Evolutionary conservation across 2,329 filamentous ascomycete genomes (phyloP).

Genomic region (Penicillium psychrosexuale): DNA sequence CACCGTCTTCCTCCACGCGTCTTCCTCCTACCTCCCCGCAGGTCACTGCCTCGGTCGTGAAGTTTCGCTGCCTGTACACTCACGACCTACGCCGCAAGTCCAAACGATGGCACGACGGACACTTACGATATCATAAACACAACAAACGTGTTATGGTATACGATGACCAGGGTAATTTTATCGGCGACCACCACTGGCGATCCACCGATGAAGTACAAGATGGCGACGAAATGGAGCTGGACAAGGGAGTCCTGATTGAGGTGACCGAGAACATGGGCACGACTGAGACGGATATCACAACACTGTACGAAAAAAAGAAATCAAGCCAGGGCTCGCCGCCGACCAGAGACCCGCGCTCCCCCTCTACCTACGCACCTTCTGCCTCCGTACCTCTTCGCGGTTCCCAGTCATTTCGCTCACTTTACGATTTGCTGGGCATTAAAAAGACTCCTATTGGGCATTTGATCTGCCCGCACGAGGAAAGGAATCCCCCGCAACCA

Average conservation of each 20-base stretch:
- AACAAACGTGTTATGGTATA: conserved; percentile 90
- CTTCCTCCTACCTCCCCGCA: conserved; percentile 48
- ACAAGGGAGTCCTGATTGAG: conserved; percentile 74
- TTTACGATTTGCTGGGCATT: conserved; percentile 64
- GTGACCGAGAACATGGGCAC: conserved; percentile 72
- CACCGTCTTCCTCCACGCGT: conserved; percentile 24
- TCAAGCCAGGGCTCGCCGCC: conserved; percentile 30
- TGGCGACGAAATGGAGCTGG: conserved; percentile 77
- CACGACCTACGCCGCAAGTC: conserved; percentile 81
- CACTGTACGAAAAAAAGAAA: conserved; percentile 68
- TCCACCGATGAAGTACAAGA: conserved; percentile 66
- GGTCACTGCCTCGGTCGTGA: conserved; percentile 71
- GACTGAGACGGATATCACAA: conserved; percentile 73
- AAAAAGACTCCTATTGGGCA: conserved; percentile 63
- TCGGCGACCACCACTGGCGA: conserved; percentile 82
- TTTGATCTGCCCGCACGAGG: conserved; percentile 66
- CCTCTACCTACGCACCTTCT: conserved; percentile 18
- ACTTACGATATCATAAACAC: conserved; percentile 82
- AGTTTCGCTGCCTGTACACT: conserved; percentile 83
- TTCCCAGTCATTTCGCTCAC: conserved; percentile 52
- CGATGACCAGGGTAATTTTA: conserved; percentile 72
- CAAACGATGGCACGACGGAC: conserved; percentile 92
- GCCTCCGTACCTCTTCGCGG: conserved; percentile 18
- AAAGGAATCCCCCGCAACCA: conserved; percentile 17
- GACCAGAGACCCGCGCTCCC: conserved; percentile 34